phyloP scores from a whole-genome alignment of 495 filamentous ascomycete genomes.

The Symbiotaphrina buchneri region DNA sequence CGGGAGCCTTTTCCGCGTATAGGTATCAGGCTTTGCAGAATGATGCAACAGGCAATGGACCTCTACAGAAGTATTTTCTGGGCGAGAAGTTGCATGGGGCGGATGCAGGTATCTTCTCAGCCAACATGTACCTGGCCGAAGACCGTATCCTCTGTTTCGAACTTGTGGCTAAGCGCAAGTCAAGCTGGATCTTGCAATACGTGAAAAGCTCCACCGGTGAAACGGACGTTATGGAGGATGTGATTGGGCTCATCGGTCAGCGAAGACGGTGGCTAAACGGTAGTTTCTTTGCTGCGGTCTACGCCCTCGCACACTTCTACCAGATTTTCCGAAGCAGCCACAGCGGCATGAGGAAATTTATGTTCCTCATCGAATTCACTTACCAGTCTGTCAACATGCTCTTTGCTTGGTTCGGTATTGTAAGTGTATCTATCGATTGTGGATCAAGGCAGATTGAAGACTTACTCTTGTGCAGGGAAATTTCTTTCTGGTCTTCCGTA shows the following conservation, averaged over 20 bases:
- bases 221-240: slow-evolving; percentile 90
- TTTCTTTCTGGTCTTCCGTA: slow-evolving; percentile 98
- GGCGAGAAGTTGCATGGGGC: slow-evolving; percentile 95
- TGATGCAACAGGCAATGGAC: slow-evolving; percentile 80
- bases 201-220: slow-evolving; percentile 93
- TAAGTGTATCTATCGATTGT: slow-evolving; percentile 11
- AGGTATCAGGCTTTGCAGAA: slow-evolving; percentile 88
- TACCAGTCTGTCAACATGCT: slow-evolving; percentile 94
- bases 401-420: slow-evolving; percentile 96
- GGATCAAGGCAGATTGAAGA: background rate
- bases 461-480: slow-evolving; percentile 35
- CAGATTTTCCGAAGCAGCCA: slow-evolving; percentile 87
- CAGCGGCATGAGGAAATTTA: slow-evolving; percentile 64
- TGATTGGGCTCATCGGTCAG: slow-evolving; percentile 90
- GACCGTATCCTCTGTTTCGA: slow-evolving; percentile 99
- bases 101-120: slow-evolving; percentile 91
- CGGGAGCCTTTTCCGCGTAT: slow-evolving; percentile 96
- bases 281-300: slow-evolving; percentile 94
- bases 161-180: slow-evolving; percentile 90
- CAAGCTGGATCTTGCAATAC: slow-evolving; percentile 91
- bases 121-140: slow-evolving; percentile 99
- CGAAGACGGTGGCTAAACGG: slow-evolving; percentile 96
- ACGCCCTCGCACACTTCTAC: slow-evolving; percentile 83
- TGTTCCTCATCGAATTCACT: slow-evolving; percentile 76
- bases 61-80: slow-evolving; percentile 89